phyloP scores from a whole-genome alignment of 2,329 filamentous ascomycete species.

The Tolypocladium amazonense region DNA sequence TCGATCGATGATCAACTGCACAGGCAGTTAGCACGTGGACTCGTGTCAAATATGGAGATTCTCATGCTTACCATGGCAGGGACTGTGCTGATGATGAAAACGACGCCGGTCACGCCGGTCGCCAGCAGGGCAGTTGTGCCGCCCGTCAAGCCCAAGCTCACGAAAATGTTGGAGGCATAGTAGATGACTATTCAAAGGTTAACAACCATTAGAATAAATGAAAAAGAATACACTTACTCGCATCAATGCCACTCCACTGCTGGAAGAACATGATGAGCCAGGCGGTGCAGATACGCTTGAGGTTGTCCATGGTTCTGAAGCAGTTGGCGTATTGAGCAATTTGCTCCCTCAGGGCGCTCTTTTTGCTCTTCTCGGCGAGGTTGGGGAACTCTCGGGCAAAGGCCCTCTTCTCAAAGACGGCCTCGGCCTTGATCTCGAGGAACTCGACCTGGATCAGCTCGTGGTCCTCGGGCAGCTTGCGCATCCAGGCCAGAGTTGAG shows the following conservation, averaged over 20 bases:
- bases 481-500: constrained; percentile 46
- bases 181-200: constrained; percentile 25
- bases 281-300: constrained; percentile 54
- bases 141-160: constrained; percentile 40
- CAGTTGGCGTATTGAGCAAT: constrained; percentile 39
- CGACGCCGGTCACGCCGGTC: constrained; percentile 61
- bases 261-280: constrained; percentile 40
- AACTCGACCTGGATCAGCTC: constrained; percentile 65
- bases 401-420: constrained; percentile 63
- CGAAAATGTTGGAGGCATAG: constrained; percentile 46
- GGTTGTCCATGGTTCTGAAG: constrained; percentile 37
- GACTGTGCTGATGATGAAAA: constrained; percentile 41
- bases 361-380: constrained; percentile 25
- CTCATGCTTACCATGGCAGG: constrained; percentile 14
- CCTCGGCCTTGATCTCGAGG: constrained; percentile 74
- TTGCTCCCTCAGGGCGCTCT: constrained; percentile 30
- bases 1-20: constrained; percentile 23
- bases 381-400: constrained; percentile 47
- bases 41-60: rapidly evolving
- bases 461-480: constrained; percentile 49
- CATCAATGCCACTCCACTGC: constrained; percentile 10
- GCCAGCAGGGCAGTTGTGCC: constrained; percentile 52
- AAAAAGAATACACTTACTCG: constrained; percentile 30
- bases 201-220: background rate
- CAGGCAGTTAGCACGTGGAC: background rate